Percentiles rank a stretch among this genome's conserved stretches.
Evolutionary conservation across 208 protist genomes (phyloP).

Genomic region (Leishmania mexicana): DNA sequence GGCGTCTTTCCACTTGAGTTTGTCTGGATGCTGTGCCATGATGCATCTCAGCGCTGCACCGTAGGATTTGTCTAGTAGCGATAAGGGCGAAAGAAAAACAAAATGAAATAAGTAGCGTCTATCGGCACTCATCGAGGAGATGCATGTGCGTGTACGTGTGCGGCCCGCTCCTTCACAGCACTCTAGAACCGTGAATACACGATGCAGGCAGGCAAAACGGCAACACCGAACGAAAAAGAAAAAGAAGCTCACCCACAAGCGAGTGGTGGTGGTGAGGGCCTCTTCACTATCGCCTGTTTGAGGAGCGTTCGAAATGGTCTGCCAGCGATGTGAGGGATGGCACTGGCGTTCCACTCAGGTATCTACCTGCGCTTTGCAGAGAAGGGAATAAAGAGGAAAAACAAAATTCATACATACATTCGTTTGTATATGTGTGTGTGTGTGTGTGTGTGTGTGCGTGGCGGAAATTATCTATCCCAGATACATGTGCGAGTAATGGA

Average conservation of each 20-base stretch:
- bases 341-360: background rate
- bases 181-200: background rate
- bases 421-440: background rate
- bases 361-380: background rate
- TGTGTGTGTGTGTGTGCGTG: background rate
- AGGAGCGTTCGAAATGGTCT: background rate
- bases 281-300: background rate
- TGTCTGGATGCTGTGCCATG: slow-evolving; percentile 79
- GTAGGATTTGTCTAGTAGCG: background rate
- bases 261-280: too few relatives aligned
- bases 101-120: background rate
- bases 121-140: too few relatives aligned
- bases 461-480: background rate
- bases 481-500: background rate
- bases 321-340: background rate
- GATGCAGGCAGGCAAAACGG: background rate
- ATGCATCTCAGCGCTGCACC: background rate
- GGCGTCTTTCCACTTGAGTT: slow-evolving; percentile 60
- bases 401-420: background rate
- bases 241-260: background rate
- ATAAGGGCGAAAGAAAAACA: background rate
- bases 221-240: background rate
- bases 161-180: background rate
- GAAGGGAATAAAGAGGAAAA: background rate
- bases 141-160: background rate